A percentile compares a stretch with the other conserved stretches of the same genome.
These are phyloP conservation scores for Mimosa pudica DNA, from an alignment of 306 rosid genomes.

Conservation along the genomic window DNA sequence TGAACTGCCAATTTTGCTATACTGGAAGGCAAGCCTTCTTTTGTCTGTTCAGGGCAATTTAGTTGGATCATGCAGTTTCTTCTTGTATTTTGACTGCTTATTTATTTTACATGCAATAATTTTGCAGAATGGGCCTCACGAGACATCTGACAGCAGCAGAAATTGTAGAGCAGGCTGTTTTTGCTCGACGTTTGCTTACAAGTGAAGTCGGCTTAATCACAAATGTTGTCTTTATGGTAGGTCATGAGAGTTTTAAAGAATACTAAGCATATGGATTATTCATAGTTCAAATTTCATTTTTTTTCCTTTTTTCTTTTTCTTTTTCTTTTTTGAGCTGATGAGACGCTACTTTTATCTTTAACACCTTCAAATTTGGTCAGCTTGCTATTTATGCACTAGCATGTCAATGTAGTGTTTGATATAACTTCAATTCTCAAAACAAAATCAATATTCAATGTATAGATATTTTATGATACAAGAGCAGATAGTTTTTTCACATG, in stretches of 20 bases:
- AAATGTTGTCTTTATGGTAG: constrained; percentile 93
- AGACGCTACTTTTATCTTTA: constrained; percentile 11
- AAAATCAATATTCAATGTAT: background rate
- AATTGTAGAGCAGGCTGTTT: constrained; percentile 92
- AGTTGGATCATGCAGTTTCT: background rate
- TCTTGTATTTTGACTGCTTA: constrained; percentile 19
- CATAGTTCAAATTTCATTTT: background rate
- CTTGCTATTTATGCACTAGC: constrained; percentile 1
- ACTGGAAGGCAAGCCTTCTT: constrained; percentile 76
- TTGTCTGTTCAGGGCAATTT: constrained; percentile 25
- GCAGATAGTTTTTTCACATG: background rate
- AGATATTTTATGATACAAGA: background rate
- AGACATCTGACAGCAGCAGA: constrained; percentile 89
- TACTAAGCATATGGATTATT: background rate
- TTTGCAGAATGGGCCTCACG: constrained; percentile 88
- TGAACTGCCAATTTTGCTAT: constrained; percentile 95
- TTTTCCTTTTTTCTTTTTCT: background rate
- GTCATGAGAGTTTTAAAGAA: constrained; percentile 30
- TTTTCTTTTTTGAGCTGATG: background rate
- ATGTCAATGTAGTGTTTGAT: constrained; percentile 7
- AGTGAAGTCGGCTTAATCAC: constrained; percentile 83
- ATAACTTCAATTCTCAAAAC: constrained; percentile 14
- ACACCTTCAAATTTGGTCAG: constrained; percentile 13
- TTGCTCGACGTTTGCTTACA: constrained; percentile 73
- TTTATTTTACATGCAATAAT: constrained; percentile 17